phyloP scores from a whole-genome alignment of 2,329 filamentous ascomycete species.

The Cladosporium phlei region DNA sequence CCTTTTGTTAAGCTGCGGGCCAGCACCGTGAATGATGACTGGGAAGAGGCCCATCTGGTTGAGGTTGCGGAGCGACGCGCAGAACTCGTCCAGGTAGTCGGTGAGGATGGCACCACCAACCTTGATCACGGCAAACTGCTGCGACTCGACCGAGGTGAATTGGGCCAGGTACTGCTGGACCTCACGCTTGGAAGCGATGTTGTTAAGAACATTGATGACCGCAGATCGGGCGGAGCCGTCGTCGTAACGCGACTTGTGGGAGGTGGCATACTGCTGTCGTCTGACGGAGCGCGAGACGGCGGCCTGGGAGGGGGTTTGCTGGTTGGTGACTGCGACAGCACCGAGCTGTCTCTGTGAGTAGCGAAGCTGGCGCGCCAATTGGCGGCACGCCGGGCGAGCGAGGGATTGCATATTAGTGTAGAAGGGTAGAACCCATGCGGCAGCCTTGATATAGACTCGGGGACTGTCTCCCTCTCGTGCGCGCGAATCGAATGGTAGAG shows the following conservation, averaged over 20 bases:
- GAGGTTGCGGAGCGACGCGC: conserved; percentile 81
- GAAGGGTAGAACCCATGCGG: conserved; percentile 13
- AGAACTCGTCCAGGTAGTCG: conserved; percentile 87
- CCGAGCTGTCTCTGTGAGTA: conserved; percentile 9
- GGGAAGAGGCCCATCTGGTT: conserved; percentile 94
- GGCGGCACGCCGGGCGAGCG: conserved; percentile 14
- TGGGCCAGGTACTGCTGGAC: conserved; percentile 96
- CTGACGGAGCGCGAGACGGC: conserved; percentile 6
- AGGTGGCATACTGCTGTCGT: conserved; percentile 19
- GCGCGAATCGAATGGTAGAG: background rate
- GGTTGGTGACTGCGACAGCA: conserved; percentile 4
- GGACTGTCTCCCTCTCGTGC: background rate
- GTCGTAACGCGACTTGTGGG: conserved; percentile 33
- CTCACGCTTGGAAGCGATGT: conserved; percentile 92
- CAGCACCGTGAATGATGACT: conserved; percentile 90
- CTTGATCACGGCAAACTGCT: conserved; percentile 98
- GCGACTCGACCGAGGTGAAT: conserved; percentile 92
- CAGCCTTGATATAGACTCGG: conserved; percentile 7
- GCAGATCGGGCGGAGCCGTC: conserved; percentile 68
- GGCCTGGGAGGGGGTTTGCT: background rate
- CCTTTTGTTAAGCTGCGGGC: conserved; percentile 89
- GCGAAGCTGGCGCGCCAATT: conserved; percentile 15
- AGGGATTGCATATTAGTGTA: conserved; percentile 15
- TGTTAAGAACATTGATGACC: conserved; percentile 85
- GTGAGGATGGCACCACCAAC: conserved; percentile 94